These are phyloP conservation scores for Aspergillus ochraceus DNA, from an alignment of 2,329 filamentous ascomycete genomes.

Conservation along the genomic window DNA sequence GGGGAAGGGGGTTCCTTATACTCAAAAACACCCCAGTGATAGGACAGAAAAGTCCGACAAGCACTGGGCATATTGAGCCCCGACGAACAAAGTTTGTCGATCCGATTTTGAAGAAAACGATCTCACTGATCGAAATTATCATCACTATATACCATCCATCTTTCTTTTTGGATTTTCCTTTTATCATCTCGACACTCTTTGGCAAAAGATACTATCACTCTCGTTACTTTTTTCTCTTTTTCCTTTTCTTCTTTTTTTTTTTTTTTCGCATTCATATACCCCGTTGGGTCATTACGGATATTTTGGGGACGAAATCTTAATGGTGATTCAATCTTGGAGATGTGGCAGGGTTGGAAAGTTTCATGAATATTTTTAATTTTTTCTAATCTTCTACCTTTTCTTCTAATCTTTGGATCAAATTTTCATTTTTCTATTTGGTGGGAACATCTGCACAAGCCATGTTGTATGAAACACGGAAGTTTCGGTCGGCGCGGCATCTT, in stretches of 20 bases:
- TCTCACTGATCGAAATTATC: not conserved
- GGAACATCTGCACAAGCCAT: constrained; percentile 3
- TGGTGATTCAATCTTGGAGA: constrained; percentile 14
- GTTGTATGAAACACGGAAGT: constrained; percentile 15
- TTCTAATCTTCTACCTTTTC: constrained; percentile 10
- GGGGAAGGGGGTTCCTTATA: not conserved
- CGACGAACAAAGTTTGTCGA: not conserved
- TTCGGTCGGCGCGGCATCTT: constrained; percentile 8
- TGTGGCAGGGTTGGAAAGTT: constrained; percentile 14
- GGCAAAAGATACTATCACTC: not conserved
- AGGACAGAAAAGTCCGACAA: not conserved
- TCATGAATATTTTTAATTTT: constrained; percentile 13
- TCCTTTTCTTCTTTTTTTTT: constrained; percentile 1
- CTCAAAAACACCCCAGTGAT: not conserved
- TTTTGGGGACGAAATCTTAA: constrained; percentile 7
- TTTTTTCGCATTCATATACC: not conserved
- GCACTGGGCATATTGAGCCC: not conserved
- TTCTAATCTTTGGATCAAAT: constrained; percentile 9
- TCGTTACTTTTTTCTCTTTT: not conserved
- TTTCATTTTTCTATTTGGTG: constrained; percentile 6
- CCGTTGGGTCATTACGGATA: constrained; percentile 2
- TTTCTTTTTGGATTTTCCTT: constrained; percentile 1
- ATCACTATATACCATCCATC: not conserved
- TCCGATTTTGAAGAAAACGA: not conserved
- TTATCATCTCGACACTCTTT: constrained; percentile 4